Evolutionary conservation across 1,284 basidiomycete species (phyloP).

Genomic region (Fomitopsis schrenkii): DNA sequence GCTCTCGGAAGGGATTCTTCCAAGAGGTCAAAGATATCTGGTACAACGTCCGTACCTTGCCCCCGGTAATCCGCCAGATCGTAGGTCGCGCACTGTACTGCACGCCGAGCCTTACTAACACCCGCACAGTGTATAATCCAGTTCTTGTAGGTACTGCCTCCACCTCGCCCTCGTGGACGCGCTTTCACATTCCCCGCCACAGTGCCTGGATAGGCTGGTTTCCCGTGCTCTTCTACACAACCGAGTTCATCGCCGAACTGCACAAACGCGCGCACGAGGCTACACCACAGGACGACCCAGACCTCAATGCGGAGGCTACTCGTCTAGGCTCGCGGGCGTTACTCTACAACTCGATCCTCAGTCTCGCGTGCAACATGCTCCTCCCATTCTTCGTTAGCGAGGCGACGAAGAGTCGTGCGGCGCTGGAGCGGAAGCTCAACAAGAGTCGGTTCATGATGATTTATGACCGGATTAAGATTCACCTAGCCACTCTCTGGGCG

Average conservation of each 20-base stretch:
- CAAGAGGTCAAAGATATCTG: constrained; percentile 63
- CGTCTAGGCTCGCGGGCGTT: constrained; percentile 83
- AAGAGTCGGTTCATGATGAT: constrained; percentile 22
- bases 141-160: constrained; percentile 70
- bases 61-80: constrained; percentile 74
- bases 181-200: not conserved
- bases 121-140: constrained; percentile 65
- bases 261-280: constrained; percentile 53
- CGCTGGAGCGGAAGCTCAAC: constrained; percentile 21
- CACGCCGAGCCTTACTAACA: constrained; percentile 7
- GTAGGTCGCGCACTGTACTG: constrained; percentile 41
- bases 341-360: constrained; percentile 72
- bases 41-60: constrained; percentile 65
- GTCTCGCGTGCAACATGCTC: constrained; percentile 65
- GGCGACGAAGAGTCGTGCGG: constrained; percentile 21
- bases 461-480: constrained; percentile 40
- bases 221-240: constrained; percentile 85
- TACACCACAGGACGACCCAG: constrained; percentile 28
- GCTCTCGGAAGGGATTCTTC: constrained; percentile 37
- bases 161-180: constrained; percentile 7
- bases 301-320: constrained; percentile 40
- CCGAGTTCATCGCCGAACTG: constrained; percentile 83
- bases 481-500: constrained; percentile 72
- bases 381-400: constrained; percentile 67
- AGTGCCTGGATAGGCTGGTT: constrained; percentile 88